These are phyloP conservation scores for Mortierella sp. DNA, from an alignment of 371 early-diverging fungal species.

Conservation along the genomic window DNA sequence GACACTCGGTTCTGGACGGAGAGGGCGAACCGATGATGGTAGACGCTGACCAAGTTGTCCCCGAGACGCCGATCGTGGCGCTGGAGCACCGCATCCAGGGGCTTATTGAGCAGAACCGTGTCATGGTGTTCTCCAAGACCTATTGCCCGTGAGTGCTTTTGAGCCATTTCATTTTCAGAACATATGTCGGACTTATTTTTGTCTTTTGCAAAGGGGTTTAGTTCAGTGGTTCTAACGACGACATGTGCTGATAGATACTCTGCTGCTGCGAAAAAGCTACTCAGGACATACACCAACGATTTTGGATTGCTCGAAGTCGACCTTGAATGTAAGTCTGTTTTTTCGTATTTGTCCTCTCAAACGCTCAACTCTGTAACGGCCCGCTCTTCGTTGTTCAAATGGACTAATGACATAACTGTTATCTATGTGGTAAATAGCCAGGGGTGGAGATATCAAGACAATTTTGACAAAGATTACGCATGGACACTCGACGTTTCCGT, in stretches of 20 bases:
- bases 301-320: constrained; percentile 47
- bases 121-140: constrained; percentile 57
- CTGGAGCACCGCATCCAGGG: constrained; percentile 40
- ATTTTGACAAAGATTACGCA: constrained; percentile 44
- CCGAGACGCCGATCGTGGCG: constrained; percentile 1
- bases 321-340: constrained; percentile 29
- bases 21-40: constrained; percentile 38
- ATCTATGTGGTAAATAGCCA: constrained; percentile 12
- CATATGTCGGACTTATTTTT: not conserved
- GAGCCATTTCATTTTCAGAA: not conserved
- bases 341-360: not conserved
- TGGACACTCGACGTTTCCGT: constrained; percentile 54
- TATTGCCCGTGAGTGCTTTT: constrained; percentile 43
- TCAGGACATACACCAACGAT: constrained; percentile 43
- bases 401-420: not conserved
- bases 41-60: not conserved
- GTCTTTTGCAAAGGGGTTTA: no score
- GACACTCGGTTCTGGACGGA: constrained; percentile 24
- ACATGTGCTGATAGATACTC: constrained; percentile 31
- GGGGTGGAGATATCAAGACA: constrained; percentile 35
- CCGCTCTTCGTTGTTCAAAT: not conserved
- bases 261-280: constrained; percentile 38
- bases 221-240: not conserved
- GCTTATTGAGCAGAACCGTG: constrained; percentile 35
- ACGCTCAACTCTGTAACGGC: not conserved